Percentiles rank a stretch among this genome's conserved stretches.
Evolutionary conservation across 176 grass and related monocot genomes (phyloP).

Genomic region (Oryza brachyantha): DNA sequence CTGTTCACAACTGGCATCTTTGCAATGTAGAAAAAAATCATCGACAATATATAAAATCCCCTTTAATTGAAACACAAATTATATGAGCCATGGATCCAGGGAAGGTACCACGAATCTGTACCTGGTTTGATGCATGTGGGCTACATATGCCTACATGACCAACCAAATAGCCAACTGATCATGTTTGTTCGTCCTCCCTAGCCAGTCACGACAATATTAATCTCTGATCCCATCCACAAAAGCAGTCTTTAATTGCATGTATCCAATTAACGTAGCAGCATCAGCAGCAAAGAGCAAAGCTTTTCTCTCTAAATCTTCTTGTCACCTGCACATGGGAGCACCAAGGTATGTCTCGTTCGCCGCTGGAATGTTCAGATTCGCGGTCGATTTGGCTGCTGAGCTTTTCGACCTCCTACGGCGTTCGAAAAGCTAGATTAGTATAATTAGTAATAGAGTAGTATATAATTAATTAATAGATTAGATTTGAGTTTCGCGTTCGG

Average conservation of each 20-base stretch:
- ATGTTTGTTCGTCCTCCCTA: not conserved
- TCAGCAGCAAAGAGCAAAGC: not conserved
- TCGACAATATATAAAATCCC: no score
- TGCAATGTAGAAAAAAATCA: no score
- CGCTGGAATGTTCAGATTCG: not conserved
- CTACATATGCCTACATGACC: not conserved
- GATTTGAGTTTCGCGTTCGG: no score
- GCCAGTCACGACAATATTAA: not conserved
- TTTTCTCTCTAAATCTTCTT: not conserved
- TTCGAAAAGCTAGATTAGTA: no score
- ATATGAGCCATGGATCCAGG: not conserved
- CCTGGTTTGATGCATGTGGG: not conserved
- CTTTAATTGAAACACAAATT: not conserved
- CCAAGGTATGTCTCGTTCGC: not conserved
- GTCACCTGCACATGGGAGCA: slow-evolving; percentile 32
- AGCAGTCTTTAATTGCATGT: not conserved
- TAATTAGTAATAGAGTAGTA: no score
- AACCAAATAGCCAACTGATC: not conserved
- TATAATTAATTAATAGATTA: no score
- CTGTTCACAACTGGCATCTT: no score
- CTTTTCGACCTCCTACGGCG: not conserved
- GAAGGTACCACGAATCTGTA: slow-evolving; percentile 21
- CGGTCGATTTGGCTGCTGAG: not conserved
- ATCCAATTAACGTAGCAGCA: not conserved
- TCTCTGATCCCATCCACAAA: not conserved